Evolutionary conservation across 495 filamentous ascomycete genomes (phyloP), one percentile per base, ranked within the genome.

Genomic region (Xylaria longipes): DNA sequence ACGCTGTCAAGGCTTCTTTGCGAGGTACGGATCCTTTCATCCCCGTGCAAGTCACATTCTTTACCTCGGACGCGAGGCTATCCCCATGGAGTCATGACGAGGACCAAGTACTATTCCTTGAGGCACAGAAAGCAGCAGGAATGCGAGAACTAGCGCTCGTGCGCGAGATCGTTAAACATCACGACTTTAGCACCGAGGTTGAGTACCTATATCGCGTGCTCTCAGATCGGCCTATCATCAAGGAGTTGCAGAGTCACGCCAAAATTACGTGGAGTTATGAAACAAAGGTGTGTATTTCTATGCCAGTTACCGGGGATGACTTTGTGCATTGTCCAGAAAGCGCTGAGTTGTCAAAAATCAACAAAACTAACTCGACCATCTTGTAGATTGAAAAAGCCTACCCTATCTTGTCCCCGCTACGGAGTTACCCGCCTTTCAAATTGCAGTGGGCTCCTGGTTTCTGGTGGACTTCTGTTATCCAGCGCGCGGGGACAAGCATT

Each of bases 401-500:
- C 56, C 74, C 76, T 31, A 29, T 69, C 61, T 37, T 72, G 0
- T 72, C 48, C 22, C 74, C 74, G n/a, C 41, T 70, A 27, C 67
- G 41, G 17, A 41, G 68, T 14, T 75, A 72, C 64, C 73, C 71
- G 12, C 29, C 73, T 1, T 76, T 78, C 67, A 62, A 73, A 54
- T 61, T 75, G 17, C 74, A 73, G 17, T 65, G 70, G 5, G 50
- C 58, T 35, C 35, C 73, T 27, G 74, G 73, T 20, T 65, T 79
- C 11, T 79, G 77, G 77, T 79, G 77, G 75, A 77, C 77, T 22
- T 75, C 75, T 2, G 63, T 76, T 39, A 73, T 77, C 29, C 67
- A 77, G 35, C 29, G 61, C 12, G 65, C 73, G 8, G 71, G 73
- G 4, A 75, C 70, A 9, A 75, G 73, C 1, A 56, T 77, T 5